Percentiles rank a stretch among this genome's conserved stretches.
These are phyloP conservation scores for Xerocomellus intermedius DNA, from an alignment of 768 basidiomycete species.

Conservation along the genomic window DNA sequence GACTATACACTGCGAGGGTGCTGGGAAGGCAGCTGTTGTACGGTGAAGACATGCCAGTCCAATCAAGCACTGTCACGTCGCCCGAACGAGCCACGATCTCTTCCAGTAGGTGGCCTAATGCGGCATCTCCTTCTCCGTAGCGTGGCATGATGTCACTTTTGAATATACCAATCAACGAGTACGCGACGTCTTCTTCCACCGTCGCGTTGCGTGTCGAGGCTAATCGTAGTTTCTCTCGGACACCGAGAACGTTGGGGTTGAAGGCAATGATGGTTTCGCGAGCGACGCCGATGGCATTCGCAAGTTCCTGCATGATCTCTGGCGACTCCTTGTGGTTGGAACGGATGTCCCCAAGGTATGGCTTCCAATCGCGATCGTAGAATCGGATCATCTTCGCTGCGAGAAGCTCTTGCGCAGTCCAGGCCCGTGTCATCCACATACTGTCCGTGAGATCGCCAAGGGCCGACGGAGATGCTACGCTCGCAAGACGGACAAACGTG, in stretches of 20 bases:
- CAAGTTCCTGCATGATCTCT: slow-evolving; percentile 9
- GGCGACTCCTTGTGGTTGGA: slow-evolving; percentile 11
- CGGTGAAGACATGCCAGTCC: slow-evolving; percentile 7
- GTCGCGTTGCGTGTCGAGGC: slow-evolving; percentile 11
- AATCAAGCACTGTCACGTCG: slow-evolving; percentile 7
- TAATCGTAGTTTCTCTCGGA: slow-evolving; percentile 9
- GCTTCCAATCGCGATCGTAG: slow-evolving; percentile 8
- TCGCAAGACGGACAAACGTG: slow-evolving; percentile 1
- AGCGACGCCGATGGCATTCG: slow-evolving; percentile 4
- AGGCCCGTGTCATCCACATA: slow-evolving; percentile 12
- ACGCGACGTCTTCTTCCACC: background rate
- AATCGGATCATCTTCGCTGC: slow-evolving; percentile 8
- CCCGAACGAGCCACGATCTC: slow-evolving; percentile 10
- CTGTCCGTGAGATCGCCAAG: background rate
- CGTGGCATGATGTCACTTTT: background rate
- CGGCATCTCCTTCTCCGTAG: slow-evolving; percentile 9
- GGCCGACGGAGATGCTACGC: background rate
- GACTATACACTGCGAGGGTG: background rate
- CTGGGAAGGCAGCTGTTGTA: slow-evolving; percentile 16
- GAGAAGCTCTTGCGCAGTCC: slow-evolving; percentile 21
- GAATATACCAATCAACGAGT: background rate
- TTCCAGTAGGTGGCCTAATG: slow-evolving; percentile 13
- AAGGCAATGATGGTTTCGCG: background rate
- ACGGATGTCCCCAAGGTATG: slow-evolving; percentile 3
- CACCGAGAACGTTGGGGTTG: slow-evolving; percentile 2